Conservation (phyloP, 306 rosid genomes). For the Rubus parviflorus region DNA sequence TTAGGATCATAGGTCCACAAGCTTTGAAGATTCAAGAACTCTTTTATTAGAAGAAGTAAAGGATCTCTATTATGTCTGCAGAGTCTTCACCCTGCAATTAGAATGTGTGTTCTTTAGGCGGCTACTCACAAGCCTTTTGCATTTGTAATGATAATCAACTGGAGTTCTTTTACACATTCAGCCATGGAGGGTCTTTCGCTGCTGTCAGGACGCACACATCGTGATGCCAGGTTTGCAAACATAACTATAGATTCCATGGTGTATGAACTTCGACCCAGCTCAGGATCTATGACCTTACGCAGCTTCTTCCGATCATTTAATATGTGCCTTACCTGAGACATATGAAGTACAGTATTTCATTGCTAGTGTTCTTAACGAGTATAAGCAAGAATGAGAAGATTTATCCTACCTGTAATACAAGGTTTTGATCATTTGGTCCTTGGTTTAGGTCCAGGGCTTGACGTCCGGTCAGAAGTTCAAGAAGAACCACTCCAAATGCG, state of each 20-base stretch:
- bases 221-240: slow-evolving; percentile 92
- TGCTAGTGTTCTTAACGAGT: background rate
- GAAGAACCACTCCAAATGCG: slow-evolving; percentile 98
- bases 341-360: background rate
- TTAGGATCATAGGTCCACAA: slow-evolving; percentile 26
- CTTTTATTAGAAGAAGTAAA: slow-evolving; percentile 25
- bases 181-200: slow-evolving; percentile 81
- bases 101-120: slow-evolving; percentile 1
- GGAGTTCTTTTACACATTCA: slow-evolving; percentile 79
- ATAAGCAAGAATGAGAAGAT: slow-evolving; percentile 1
- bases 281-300: slow-evolving; percentile 81
- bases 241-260: slow-evolving; percentile 73
- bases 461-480: slow-evolving; percentile 94
- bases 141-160: slow-evolving; percentile 62
- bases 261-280: slow-evolving; percentile 69
- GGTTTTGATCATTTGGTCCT: slow-evolving; percentile 92
- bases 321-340: slow-evolving; percentile 69
- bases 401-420: slow-evolving; percentile 74
- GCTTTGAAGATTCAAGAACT: slow-evolving; percentile 18
- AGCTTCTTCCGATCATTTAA: slow-evolving; percentile 77
- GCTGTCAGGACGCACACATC: slow-evolving; percentile 82
- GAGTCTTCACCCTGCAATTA: slow-evolving; percentile 7
- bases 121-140: slow-evolving; percentile 65
- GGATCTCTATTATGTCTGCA: slow-evolving; percentile 28
- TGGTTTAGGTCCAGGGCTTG: slow-evolving; percentile 87